Evolutionary conservation across 306 rosid genomes (phyloP), one percentile per base, ranked within the genome.

Genomic region (Lotus japonicus): DNA sequence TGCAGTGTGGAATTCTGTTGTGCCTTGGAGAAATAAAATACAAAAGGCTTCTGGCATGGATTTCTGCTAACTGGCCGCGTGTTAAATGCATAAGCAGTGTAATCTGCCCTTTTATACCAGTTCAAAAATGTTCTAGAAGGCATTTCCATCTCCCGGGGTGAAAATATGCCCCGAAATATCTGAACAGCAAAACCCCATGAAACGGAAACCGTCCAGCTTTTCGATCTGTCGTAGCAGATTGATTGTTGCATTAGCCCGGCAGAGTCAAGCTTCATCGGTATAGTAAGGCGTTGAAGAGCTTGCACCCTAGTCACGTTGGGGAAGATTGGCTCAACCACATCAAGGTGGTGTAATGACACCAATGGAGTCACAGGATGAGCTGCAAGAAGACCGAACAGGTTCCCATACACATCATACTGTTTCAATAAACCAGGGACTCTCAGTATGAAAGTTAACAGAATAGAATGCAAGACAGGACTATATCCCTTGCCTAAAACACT

Each of bases 241-340:
- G 99, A 90, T 66, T 95, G 99, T 62, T 95, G 99, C 96, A 95
- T 87, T 33, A 95, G 85, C 28, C 92, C 99, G 0, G 96, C 96
- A 0, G 99, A 95, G 78, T 95, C 99, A 58, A 90, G 71, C 79
- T 87, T 79, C 87, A 80, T 89, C 16, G 99, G 99, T 50, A 77
- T 60, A 2, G 66, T 79, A 17, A 95, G 89, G 62, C 86, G 87
- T 68, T 76, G 85, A 46, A 95, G 92, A 56, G 99, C 99, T 69
- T 88, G 71, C 23, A 91, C 68, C 0, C 83, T 87, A 12, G 92
- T 88, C 36, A 59, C 82, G 6, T 88, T 83, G 21, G 99, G 99
- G 80, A 95, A 95, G 80, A 95, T 91, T 12, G 99, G 97, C 78
- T 95, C 99, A 6, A 91, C 99, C 28, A 95, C 89, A 68, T 95